Percentiles rank a stretch among this genome's conserved stretches.
phyloP scores from a whole-genome alignment of 2,329 filamentous ascomycete genomes.

The Balansia obtecta region DNA sequence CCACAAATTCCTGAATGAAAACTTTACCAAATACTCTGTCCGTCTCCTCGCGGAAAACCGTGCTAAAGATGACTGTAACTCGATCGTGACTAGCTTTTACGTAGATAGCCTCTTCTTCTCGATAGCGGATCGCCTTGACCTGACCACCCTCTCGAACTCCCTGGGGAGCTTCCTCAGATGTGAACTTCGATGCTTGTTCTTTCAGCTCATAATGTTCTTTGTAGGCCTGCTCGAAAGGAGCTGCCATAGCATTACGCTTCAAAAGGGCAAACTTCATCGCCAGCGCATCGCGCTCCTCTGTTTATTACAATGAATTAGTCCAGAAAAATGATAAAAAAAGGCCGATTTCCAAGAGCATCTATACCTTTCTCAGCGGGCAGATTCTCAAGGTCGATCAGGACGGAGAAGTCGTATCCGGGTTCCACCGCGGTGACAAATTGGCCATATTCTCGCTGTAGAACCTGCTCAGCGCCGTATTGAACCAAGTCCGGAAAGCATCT shows the following conservation, averaged over 20 bases:
- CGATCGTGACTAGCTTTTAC: constrained; percentile 95
- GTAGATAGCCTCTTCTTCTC: constrained; percentile 97
- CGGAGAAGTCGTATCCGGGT: constrained; percentile 89
- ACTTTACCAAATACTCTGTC: constrained; percentile 96
- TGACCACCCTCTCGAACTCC: constrained; percentile 80
- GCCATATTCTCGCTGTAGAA: constrained; percentile 90
- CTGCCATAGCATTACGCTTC: constrained; percentile 98
- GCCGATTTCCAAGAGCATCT: not conserved
- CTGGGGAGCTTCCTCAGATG: constrained; percentile 85
- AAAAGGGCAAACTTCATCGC: constrained; percentile 78
- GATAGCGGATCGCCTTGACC: constrained; percentile 94
- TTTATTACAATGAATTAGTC: not conserved
- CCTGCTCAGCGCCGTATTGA: constrained; percentile 81
- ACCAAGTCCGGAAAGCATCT: constrained; percentile 90
- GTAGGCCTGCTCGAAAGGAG: constrained; percentile 94
- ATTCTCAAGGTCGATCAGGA: constrained; percentile 77
- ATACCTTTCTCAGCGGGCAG: constrained; percentile 67
- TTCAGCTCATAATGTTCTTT: constrained; percentile 78
- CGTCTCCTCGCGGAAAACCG: constrained; percentile 94
- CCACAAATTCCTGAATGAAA: constrained; percentile 97
- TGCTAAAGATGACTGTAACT: constrained; percentile 98
- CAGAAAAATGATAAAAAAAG: not conserved
- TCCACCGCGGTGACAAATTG: constrained; percentile 80
- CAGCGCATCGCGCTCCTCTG: constrained; percentile 75
- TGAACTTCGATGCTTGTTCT: constrained; percentile 85